These are phyloP conservation scores for Gremmenia infestans DNA, from an alignment of 2,329 filamentous ascomycete species.

Conservation along the genomic window DNA sequence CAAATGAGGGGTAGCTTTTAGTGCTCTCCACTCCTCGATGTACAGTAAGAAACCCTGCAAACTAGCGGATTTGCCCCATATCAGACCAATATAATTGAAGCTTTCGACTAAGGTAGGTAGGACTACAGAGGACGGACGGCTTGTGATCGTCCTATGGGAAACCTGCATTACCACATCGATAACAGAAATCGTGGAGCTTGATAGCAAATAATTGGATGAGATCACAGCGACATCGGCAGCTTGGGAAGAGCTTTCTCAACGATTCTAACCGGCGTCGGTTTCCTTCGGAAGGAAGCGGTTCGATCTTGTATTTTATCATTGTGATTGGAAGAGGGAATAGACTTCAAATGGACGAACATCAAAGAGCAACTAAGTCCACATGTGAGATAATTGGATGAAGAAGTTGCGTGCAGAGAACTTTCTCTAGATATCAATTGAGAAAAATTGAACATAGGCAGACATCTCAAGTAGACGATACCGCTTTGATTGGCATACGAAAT, in stretches of 20 bases:
- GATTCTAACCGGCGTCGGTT: constrained; percentile 9
- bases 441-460: too few relatives aligned
- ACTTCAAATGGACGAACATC: neutral
- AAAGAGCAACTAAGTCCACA: neutral
- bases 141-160: constrained; percentile 1
- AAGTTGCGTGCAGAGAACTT: too few relatives aligned
- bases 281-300: neutral
- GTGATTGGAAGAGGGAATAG: neutral
- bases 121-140: neutral
- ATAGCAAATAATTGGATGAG: constrained; percentile 6
- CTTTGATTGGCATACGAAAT: too few relatives aligned
- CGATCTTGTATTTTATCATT: neutral
- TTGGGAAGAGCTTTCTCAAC: neutral
- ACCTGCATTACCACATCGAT: neutral
- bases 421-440: too few relatives aligned
- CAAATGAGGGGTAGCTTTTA: constrained; percentile 22
- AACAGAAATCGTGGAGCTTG: constrained; percentile 1
- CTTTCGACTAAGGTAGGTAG: neutral
- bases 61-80: constrained; percentile 6
- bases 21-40: constrained; percentile 5
- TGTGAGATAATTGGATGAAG: neutral
- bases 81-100: constrained; percentile 10
- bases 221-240: constrained; percentile 8
- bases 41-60: constrained; percentile 8
- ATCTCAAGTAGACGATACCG: too few relatives aligned